Conservation (phyloP, 768 basidiomycete genomes). For the Sutorius australiensis region DNA sequence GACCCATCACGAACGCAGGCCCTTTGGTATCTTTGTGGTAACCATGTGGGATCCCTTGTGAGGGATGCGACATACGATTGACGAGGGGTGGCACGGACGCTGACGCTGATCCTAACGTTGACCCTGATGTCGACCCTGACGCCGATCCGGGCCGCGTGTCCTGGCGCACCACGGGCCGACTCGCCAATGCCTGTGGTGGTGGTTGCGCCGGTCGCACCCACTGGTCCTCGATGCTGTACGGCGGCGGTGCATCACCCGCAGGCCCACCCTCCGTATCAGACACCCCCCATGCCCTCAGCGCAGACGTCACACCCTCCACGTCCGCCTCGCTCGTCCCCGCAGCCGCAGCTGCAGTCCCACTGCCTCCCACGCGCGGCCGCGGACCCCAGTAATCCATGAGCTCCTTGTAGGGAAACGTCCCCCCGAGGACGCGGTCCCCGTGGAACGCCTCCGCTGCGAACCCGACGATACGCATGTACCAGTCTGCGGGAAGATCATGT, state of each 20-base stretch:
- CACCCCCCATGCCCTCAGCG: conserved; percentile 45
- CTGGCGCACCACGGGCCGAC: background rate
- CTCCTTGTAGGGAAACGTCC: conserved; percentile 66
- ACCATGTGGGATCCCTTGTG: background rate
- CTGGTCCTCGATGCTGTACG: conserved; percentile 54
- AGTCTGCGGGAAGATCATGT: conserved; percentile 72
- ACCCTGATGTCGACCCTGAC: background rate
- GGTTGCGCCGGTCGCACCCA: background rate
- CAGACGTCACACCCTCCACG: conserved; percentile 18
- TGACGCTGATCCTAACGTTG: background rate
- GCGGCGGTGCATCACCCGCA: conserved; percentile 57
- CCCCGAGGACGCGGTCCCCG: conserved; percentile 57
- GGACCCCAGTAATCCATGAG: conserved; percentile 71
- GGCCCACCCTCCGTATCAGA: conserved; percentile 21
- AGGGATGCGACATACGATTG: conserved; percentile 12
- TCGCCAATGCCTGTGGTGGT: background rate
- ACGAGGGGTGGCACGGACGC: conserved; percentile 8
- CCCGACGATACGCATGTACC: conserved; percentile 81
- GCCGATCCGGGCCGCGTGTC: conserved; percentile 3
- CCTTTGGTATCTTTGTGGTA: too few species aligned
- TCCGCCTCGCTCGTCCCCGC: conserved; percentile 19
- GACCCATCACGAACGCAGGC: too few species aligned
- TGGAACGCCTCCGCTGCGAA: conserved; percentile 67
- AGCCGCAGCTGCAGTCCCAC: too few species aligned
- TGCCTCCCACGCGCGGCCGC: conserved; percentile 49